phyloP scores from a whole-genome alignment of 2,329 filamentous ascomycete species.

The Sporothrix brasiliensis region DNA sequence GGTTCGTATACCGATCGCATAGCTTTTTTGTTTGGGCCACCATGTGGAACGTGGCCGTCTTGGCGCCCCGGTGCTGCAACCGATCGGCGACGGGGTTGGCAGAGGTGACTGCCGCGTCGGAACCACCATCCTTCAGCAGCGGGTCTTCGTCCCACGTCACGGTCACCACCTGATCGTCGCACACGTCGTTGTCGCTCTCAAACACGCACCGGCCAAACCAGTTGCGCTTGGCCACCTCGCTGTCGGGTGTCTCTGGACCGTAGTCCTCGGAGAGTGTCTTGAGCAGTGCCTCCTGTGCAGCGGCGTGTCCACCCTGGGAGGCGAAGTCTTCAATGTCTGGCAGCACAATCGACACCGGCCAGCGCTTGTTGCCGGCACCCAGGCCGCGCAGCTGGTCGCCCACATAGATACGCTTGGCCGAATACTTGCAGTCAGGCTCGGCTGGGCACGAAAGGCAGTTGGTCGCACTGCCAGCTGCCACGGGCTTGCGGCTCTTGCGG shows the following conservation, averaged over 20 bases:
- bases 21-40: slow-evolving; percentile 84
- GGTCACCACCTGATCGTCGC: slow-evolving; percentile 88
- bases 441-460: slow-evolving; percentile 84
- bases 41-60: slow-evolving; percentile 93
- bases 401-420: slow-evolving; percentile 79
- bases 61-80: slow-evolving; percentile 61
- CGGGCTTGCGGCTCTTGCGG: slow-evolving; percentile 73
- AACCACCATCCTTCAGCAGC: slow-evolving; percentile 37
- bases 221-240: slow-evolving; percentile 56
- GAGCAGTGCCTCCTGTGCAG: slow-evolving; percentile 51
- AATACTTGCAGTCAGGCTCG: slow-evolving; percentile 78
- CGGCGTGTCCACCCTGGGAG: slow-evolving; percentile 46
- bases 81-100: slow-evolving; percentile 36
- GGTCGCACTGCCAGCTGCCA: slow-evolving; percentile 71
- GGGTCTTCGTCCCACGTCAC: slow-evolving; percentile 81
- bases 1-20: slow-evolving; percentile 79
- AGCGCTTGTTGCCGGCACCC: slow-evolving; percentile 66
- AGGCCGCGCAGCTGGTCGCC: slow-evolving; percentile 59
- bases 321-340: slow-evolving; percentile 85
- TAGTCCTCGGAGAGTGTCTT: slow-evolving; percentile 56
- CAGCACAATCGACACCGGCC: slow-evolving; percentile 88
- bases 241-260: slow-evolving; percentile 51
- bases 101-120: neutral
- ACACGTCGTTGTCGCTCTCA: slow-evolving; percentile 90
- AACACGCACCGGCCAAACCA: slow-evolving; percentile 97